These are phyloP conservation scores for Didymella lethalis DNA, from an alignment of 2,329 filamentous ascomycete species.

Conservation along the genomic window DNA sequence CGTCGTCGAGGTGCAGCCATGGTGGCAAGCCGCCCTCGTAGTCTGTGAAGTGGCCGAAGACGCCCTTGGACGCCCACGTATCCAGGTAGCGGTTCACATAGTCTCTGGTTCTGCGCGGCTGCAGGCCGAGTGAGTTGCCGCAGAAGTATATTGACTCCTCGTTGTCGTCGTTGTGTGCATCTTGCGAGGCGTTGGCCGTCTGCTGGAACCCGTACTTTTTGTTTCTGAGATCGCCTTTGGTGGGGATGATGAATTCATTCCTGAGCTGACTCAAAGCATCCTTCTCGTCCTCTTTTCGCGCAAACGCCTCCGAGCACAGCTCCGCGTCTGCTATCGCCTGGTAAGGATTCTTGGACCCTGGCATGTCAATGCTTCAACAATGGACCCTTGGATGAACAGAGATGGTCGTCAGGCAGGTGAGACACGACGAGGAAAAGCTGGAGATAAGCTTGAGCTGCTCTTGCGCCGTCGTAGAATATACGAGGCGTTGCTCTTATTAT, in stretches of 20 bases:
- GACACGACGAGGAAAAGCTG: not conserved
- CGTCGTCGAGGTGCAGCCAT: conserved; percentile 82
- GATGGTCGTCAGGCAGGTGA: not conserved
- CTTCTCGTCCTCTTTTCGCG: conserved; percentile 45
- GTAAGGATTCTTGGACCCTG: conserved; percentile 37
- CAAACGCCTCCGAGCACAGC: conserved; percentile 44
- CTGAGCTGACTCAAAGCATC: conserved; percentile 57
- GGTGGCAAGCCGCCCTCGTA: conserved; percentile 72
- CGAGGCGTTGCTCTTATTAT: conserved; percentile 17
- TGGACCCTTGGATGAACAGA: not conserved
- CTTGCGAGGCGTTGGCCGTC: conserved; percentile 12
- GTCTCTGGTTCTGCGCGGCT: conserved; percentile 72
- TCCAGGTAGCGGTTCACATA: conserved; percentile 77
- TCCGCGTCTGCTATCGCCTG: conserved; percentile 26
- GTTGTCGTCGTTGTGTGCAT: conserved; percentile 27
- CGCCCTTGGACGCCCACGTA: conserved; percentile 85
- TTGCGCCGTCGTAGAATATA: not conserved
- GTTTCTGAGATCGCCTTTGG: conserved; percentile 73
- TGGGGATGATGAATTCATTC: conserved; percentile 78
- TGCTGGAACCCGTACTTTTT: conserved; percentile 54
- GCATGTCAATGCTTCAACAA: conserved; percentile 30
- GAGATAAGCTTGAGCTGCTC: not conserved
- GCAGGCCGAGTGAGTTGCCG: conserved; percentile 87
- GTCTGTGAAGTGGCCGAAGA: conserved; percentile 80
- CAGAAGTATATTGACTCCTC: conserved; percentile 78